Evolutionary conservation across 1,139 yeast genomes (phyloP).

Genomic region (Taphrina sp.): DNA sequence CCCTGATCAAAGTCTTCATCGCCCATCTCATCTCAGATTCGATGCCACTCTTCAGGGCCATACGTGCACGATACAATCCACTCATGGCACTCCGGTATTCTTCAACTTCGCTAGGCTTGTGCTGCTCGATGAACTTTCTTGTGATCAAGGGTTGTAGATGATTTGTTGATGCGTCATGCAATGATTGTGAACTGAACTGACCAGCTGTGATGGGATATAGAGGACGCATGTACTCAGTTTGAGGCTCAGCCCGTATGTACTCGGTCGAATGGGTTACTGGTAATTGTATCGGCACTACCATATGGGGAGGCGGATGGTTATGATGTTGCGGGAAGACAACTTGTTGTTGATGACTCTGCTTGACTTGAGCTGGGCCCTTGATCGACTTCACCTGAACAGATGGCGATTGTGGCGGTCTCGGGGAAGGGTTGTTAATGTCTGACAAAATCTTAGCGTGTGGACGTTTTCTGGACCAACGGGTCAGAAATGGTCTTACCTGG

Average conservation of each 20-base stretch:
- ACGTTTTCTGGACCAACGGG: too few relatives aligned
- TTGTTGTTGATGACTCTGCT: conserved; percentile 10
- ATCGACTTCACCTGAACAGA: conserved; percentile 5
- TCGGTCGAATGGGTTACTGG: conserved; percentile 18
- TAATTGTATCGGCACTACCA: conserved; percentile 9
- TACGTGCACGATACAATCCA: conserved; percentile 52
- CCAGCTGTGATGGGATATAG: conserved; percentile 30
- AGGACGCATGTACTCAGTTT: conserved; percentile 11
- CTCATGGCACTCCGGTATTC: conserved; percentile 6
- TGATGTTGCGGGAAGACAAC: neutral
- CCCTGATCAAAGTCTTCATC: conserved; percentile 56
- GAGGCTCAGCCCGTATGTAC: neutral
- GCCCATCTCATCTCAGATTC: conserved; percentile 67
- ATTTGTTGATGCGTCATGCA: conserved; percentile 8
- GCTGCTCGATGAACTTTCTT: conserved; percentile 10
- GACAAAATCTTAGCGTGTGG: neutral
- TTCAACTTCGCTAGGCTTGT: conserved; percentile 1
- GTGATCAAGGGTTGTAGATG: conserved; percentile 10
- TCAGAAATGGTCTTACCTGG: conserved; percentile 21
- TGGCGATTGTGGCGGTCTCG: conserved; percentile 19
- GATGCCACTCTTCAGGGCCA: conserved; percentile 63
- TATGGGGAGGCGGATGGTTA: conserved; percentile 9
- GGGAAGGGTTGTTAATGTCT: too few relatives aligned
- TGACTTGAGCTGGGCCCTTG: too few relatives aligned
- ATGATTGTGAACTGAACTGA: conserved; percentile 10